Evolutionary conservation across 257 asterid genomes (phyloP), one percentile per base, ranked within the genome.

Genomic region (Leonotis leonurus): DNA sequence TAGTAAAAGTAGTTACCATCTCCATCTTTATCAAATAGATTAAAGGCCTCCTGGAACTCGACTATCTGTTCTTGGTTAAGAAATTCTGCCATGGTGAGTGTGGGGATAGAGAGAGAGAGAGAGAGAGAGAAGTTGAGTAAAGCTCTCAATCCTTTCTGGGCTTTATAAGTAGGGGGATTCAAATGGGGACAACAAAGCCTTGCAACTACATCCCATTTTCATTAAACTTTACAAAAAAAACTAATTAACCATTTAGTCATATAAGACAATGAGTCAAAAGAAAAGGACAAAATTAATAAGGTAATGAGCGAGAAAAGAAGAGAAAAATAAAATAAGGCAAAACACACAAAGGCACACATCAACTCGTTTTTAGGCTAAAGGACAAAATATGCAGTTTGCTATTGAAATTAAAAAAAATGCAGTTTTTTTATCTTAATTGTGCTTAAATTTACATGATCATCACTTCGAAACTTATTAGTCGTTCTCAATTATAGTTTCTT

Each of bases 101-200:
- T 7, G 44, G 58, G 40, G 60, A 50, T 63, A n/a, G n/a, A n/a
- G n/a, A n/a, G n/a, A n/a, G n/a, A n/a, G n/a, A n/a, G n/a, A n/a
- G n/a, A n/a, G n/a, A 58, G 48, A 65, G 62, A 60, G 69, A 27
- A 48, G 63, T 51, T 57, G 83, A 64, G 83, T 65, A 70, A 49
- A 36, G 76, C n/a, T n/a, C 64, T 68, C 56, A 78, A 75, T 61
- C 81, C 70, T 73, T 5, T 85, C 67, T 67, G 77, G 79, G 83
- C 39, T 72, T 67, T 77, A 75, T 60, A n/a, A n/a, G 78, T 85
- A 79, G 62, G 59, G 51, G 75, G 36, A 48, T 21, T 45, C 36
- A 26, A 59, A 71, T 9, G 74, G 73, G 74, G 75, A 52, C 56
- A 51, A 57, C n/a, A 58, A 36, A 36, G 66, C 73, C 46, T 21